Base-by-base conservation (phyloP, 345 rosid genomes). In the Syzygium aqueum region DNA sequence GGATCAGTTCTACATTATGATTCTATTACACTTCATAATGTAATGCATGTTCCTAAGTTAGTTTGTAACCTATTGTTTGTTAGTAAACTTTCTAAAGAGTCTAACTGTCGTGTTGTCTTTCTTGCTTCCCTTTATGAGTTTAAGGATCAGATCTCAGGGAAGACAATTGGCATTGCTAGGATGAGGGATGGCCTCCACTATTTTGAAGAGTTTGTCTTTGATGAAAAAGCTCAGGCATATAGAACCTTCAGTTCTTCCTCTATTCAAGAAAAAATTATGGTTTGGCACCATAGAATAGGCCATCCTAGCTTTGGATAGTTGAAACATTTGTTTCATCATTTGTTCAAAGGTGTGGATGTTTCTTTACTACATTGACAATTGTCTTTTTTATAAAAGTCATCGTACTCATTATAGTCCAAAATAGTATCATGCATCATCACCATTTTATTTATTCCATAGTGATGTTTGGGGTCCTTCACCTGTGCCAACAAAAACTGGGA, bases 1-100 rank as follows among this genome's bases (percentile, higher is more conserved):
- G 0, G 0, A 43, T 82, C 0, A 22, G 0, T 82, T 46, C 2
- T 1, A 82, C 51, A 23, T 51, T 82, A 0, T 23, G 0, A 23
- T 22, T 22, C 0, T 23, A 82, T 82, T 43, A 51, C 28, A 22
- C 30, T 82, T 82, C 2, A 46, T 22, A 43, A 43, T 43, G 19
- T 82, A 43, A 0, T 82, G 17, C 84, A 82, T 82, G 53, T 82
- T 51, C 5, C 28, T 43, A 82, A 46, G 53, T 51, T 82, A 22
- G 19, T 19, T 0, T 82, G 1, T 46, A 3, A 27, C 53, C 10
- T 82, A 22, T 23, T 46, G 28, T 11, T 0, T 82, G 0, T 82
- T 23, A 82, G 84, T 82, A 82, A 82, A 82, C 30, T 51, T 51
- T 82, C 53, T 6, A 51, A 82, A 15, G 53, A 82, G 51, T 82